phyloP scores from a whole-genome alignment of 176 grass and related monocot species.

The Eragrostis nindensis region DNA sequence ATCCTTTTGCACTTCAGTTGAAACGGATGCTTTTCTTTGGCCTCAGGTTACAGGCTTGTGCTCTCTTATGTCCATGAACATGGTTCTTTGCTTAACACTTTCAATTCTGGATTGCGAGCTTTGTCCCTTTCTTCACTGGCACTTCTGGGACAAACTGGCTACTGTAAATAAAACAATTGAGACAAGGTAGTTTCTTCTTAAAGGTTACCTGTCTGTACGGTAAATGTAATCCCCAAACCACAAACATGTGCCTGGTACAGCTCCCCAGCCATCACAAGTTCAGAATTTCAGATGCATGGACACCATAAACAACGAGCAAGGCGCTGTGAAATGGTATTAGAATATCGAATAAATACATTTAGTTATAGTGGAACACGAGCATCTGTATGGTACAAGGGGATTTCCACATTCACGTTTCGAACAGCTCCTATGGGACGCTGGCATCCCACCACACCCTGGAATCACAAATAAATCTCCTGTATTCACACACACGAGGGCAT shows the following conservation, averaged over 20 bases:
- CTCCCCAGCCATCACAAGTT: background rate
- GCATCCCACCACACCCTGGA: constrained; percentile 6
- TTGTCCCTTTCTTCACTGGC: constrained; percentile 57
- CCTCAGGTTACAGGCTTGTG: constrained; percentile 32
- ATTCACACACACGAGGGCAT: constrained; percentile 6
- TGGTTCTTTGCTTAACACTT: constrained; percentile 24
- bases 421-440: constrained; percentile 4
- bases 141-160: constrained; percentile 31
- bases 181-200: background rate
- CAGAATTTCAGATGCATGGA: no score
- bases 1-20: constrained; percentile 4
- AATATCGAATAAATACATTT: constrained; percentile 28
- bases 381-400: constrained; percentile 44
- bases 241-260: background rate
- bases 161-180: background rate
- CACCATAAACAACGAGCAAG: background rate
- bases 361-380: constrained; percentile 15
- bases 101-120: constrained; percentile 44
- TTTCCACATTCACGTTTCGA: constrained; percentile 13
- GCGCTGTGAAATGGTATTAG: background rate
- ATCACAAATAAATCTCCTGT: constrained; percentile 31
- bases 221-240: constrained; percentile 7
- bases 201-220: background rate
- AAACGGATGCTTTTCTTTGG: constrained; percentile 74
- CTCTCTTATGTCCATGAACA: constrained; percentile 2